Conservation (phyloP, 306 rosid species). For the Fagus crenata region DNA sequence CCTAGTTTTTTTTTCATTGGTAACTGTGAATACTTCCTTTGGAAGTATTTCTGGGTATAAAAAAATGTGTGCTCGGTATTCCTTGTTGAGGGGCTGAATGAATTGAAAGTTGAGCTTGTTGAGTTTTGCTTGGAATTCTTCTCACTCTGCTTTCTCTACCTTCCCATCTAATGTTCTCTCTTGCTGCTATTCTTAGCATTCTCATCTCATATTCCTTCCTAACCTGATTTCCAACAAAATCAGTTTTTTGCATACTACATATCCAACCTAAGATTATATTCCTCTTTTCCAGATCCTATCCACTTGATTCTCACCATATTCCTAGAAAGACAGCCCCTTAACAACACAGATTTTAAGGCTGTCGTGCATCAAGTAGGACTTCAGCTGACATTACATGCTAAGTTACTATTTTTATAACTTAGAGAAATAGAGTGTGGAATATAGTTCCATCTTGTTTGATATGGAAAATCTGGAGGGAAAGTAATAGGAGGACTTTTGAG, state of each 20-base stretch:
- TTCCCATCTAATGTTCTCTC: neutral
- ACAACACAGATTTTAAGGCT: neutral
- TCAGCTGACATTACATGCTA: neutral
- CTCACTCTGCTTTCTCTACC: neutral
- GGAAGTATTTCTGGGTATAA: neutral
- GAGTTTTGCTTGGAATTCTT: no score
- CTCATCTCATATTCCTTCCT: neutral
- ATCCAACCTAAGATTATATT: neutral
- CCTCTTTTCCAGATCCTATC: neutral
- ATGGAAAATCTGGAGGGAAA: no score
- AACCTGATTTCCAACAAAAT: neutral
- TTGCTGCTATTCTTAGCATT: neutral
- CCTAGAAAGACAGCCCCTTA: neutral
- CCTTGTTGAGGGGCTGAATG: neutral
- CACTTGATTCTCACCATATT: neutral
- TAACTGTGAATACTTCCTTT: neutral
- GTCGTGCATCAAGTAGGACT: neutral
- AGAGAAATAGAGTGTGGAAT: no score
- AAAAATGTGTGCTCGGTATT: neutral
- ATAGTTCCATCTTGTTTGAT: no score
- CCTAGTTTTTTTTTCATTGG: neutral
- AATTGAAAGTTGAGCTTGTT: no score
- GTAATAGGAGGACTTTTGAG: no score
- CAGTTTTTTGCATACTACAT: neutral
- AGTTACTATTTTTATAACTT: neutral